These are phyloP conservation scores for Agaricus blazei DNA, from an alignment of 768 basidiomycete genomes.

Conservation along the genomic window DNA sequence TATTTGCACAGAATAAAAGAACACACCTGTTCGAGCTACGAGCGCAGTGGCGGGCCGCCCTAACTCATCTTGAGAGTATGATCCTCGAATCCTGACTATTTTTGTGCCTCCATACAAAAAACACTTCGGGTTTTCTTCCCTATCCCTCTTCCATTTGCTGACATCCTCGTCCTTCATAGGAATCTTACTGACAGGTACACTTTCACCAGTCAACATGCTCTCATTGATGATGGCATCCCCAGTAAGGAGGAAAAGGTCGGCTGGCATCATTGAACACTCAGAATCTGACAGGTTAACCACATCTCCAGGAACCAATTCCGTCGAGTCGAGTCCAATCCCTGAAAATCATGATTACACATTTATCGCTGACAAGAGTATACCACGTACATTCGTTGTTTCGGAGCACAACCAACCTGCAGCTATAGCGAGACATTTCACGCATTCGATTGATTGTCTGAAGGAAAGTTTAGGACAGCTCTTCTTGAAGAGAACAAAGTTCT, in stretches of 20 bases:
- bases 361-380: neutral
- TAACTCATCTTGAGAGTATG: constrained; percentile 44
- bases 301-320: constrained; percentile 86
- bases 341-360: constrained; percentile 7
- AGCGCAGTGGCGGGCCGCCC: constrained; percentile 69
- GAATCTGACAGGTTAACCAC: constrained; percentile 84
- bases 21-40: constrained; percentile 80
- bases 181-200: constrained; percentile 91
- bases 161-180: constrained; percentile 81
- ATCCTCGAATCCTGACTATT: constrained; percentile 79
- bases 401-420: constrained; percentile 69
- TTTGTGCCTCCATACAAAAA: constrained; percentile 90
- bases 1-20: neutral
- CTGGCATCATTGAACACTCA: constrained; percentile 70
- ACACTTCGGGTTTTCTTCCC: constrained; percentile 72
- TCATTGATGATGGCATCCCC: constrained; percentile 99
- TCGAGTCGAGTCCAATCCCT: constrained; percentile 75
- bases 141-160: constrained; percentile 59
- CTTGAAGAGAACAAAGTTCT: constrained; percentile 9
- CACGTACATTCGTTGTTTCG: constrained; percentile 68
- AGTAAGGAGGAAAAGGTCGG: constrained; percentile 87
- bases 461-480: neutral
- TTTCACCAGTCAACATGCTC: constrained; percentile 98
- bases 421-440: constrained; percentile 93
- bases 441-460: constrained; percentile 83